Evolutionary conservation across 106 monocot genomes (phyloP).

Genomic region (Dendrobium nobile): DNA sequence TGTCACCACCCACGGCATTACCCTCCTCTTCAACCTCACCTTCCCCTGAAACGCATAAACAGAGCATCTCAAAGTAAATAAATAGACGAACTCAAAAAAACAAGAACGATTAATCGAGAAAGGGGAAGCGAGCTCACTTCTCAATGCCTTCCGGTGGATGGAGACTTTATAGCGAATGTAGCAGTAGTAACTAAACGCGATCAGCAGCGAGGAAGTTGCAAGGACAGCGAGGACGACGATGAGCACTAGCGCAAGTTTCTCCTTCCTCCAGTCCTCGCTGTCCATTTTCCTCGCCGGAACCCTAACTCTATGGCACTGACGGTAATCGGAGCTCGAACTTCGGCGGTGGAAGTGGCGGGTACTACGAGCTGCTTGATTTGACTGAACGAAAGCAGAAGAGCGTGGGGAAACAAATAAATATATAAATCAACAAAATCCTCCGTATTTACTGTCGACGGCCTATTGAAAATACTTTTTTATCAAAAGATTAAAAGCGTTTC

Average conservation of each 20-base stretch:
- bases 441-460: too few species aligned
- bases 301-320: slow-evolving; percentile 5
- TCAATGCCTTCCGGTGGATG: slow-evolving; percentile 46
- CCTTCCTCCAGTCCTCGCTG: slow-evolving; percentile 26
- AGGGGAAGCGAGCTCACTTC: slow-evolving; percentile 11
- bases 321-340: neutral
- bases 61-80: neutral
- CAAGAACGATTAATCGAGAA: neutral
- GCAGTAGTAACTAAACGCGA: slow-evolving; percentile 95
- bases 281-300: slow-evolving; percentile 16
- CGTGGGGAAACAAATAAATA: neutral
- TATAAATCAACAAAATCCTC: neutral
- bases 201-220: slow-evolving; percentile 55
- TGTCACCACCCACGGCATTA: neutral
- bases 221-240: slow-evolving; percentile 73
- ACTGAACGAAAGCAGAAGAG: neutral
- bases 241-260: slow-evolving; percentile 48
- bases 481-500: too few species aligned
- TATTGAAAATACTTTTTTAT: too few species aligned
- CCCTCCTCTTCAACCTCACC: slow-evolving; percentile 6
- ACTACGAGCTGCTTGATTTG: slow-evolving; percentile 4
- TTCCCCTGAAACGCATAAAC: neutral
- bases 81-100: neutral
- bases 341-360: neutral
- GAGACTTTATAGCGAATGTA: slow-evolving; percentile 84